Evolutionary conservation across 2,329 filamentous ascomycete genomes (phyloP).

Genomic region (Trichophyton simii): DNA sequence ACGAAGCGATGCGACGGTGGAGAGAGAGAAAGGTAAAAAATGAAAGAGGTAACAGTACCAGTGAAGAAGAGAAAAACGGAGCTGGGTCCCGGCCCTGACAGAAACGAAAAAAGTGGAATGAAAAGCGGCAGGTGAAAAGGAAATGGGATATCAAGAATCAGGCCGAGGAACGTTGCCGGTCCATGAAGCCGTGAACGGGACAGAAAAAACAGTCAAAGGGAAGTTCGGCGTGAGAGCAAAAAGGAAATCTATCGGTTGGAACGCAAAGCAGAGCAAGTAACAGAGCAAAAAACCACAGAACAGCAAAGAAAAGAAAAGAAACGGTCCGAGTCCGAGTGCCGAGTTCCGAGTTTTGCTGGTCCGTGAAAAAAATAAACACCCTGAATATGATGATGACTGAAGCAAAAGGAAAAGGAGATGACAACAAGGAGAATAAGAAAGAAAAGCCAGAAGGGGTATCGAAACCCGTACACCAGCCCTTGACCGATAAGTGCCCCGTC

Average conservation of each 20-base stretch:
- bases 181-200: not conserved
- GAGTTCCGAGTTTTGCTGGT: not conserved
- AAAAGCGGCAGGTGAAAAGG: not conserved
- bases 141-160: not conserved
- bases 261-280: slow-evolving; percentile 4
- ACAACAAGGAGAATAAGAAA: not conserved
- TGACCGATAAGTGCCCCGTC: slow-evolving; percentile 8
- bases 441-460: slow-evolving; percentile 11
- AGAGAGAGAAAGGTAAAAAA: not conserved
- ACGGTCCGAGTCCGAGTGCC: not conserved
- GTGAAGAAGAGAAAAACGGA: not conserved
- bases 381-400: not conserved
- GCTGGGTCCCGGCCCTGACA: not conserved
- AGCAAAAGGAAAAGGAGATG: not conserved
- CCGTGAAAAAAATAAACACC: not conserved
- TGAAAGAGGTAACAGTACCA: not conserved
- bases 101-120: not conserved
- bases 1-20: not conserved
- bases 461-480: slow-evolving; percentile 6
- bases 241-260: not conserved
- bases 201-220: not conserved
- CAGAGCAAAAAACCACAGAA: not conserved
- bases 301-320: slow-evolving; percentile 5
- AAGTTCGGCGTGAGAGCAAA: not conserved
- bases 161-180: not conserved